phyloP scores from a whole-genome alignment of 2,329 filamentous ascomycete species.

The Cladosporium velox region DNA sequence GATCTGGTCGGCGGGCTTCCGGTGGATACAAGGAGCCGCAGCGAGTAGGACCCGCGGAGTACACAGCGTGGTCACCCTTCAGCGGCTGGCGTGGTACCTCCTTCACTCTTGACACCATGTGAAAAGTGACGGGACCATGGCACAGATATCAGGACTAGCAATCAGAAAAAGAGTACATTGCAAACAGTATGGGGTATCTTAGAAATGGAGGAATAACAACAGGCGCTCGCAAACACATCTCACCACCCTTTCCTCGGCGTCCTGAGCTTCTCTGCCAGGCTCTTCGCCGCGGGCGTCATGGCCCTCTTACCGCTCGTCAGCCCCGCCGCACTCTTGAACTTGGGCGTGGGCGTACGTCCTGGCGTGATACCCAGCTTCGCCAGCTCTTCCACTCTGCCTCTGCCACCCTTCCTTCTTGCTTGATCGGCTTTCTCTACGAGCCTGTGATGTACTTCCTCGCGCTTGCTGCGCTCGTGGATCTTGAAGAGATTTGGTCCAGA shows the following conservation, averaged over 20 bases:
- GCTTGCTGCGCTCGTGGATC: constrained; percentile 69
- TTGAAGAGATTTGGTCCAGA: constrained; percentile 74
- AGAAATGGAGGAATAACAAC: background rate
- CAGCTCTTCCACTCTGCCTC: constrained; percentile 45
- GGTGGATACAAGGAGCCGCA: constrained; percentile 1
- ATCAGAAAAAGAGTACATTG: constrained; percentile 3
- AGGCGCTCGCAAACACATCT: constrained; percentile 23
- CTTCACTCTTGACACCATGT: background rate
- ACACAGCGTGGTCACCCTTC: background rate
- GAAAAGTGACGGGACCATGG: background rate
- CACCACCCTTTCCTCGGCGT: constrained; percentile 35
- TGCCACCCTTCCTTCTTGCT: constrained; percentile 66
- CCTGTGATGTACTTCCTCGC: constrained; percentile 79
- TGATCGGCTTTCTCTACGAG: constrained; percentile 82
- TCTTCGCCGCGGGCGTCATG: constrained; percentile 74
- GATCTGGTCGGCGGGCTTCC: constrained; percentile 4
- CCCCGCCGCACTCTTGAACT: constrained; percentile 59
- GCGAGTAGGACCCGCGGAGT: background rate
- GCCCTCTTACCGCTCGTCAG: constrained; percentile 40
- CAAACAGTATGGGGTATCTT: constrained; percentile 17
- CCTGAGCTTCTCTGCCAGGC: constrained; percentile 65
- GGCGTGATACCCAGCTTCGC: constrained; percentile 41
- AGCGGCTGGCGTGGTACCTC: background rate
- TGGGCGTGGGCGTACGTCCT: constrained; percentile 64
- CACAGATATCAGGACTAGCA: background rate